Conservation (phyloP, 768 basidiomycete genomes). For the Mycena venus region DNA sequence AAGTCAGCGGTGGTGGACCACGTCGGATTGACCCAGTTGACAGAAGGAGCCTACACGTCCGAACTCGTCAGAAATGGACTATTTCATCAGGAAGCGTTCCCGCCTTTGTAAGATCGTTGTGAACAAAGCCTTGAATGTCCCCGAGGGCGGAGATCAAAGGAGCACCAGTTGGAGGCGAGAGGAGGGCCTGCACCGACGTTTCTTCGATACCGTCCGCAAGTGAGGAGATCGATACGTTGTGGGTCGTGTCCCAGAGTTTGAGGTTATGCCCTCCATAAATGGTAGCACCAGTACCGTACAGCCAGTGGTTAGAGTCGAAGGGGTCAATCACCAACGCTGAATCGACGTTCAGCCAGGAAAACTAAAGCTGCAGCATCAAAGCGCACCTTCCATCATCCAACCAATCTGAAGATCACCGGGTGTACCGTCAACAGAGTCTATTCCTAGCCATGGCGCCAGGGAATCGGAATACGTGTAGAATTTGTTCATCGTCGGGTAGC, state of each 20-base stretch:
- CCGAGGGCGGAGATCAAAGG: conserved; percentile 65
- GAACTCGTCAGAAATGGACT: background rate
- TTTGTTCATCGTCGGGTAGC: conserved; percentile 60
- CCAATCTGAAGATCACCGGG: conserved; percentile 66
- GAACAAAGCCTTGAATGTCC: conserved; percentile 55
- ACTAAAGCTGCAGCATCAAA: background rate
- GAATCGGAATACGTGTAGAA: conserved; percentile 69
- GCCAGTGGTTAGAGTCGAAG: conserved; percentile 77
- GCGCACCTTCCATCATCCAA: conserved; percentile 78
- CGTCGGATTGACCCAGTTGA: conserved; percentile 47
- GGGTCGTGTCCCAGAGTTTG: conserved; percentile 67
- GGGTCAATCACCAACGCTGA: conserved; percentile 71
- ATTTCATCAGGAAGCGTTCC: background rate
- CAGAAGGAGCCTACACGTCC: conserved; percentile 43
- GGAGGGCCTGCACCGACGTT: conserved; percentile 67
- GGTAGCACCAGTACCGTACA: conserved; percentile 78
- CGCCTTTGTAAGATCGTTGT: conserved; percentile 44
- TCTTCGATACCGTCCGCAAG: conserved; percentile 78
- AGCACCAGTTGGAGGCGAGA: conserved; percentile 67
- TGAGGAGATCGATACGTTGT: conserved; percentile 70
- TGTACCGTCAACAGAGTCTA: conserved; percentile 58
- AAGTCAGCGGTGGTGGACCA: conserved; percentile 54
- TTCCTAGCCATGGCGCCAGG: conserved; percentile 73
- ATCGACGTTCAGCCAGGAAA: background rate
- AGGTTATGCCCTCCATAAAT: conserved; percentile 67